A percentile compares a stretch with the other conserved stretches of the same genome.
These are phyloP conservation scores for Fusarium humuli DNA, from an alignment of 2,329 filamentous ascomycete species.

Conservation along the genomic window DNA sequence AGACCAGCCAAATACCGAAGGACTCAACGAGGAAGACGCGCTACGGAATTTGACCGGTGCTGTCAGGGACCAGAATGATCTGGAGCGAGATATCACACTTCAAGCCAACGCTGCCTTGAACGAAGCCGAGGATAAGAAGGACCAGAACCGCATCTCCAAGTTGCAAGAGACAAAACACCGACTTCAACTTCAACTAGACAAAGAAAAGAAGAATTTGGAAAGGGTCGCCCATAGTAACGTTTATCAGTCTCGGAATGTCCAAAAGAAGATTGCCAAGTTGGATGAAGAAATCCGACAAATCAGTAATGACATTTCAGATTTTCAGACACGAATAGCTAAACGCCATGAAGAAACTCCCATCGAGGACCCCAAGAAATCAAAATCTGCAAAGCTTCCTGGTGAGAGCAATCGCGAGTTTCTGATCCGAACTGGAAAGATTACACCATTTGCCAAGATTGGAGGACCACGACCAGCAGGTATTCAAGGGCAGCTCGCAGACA, in stretches of 20 bases:
- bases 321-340: conserved; percentile 82
- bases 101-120: conserved; percentile 70
- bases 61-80: conserved; percentile 86
- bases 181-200: conserved; percentile 73
- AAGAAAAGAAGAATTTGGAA: conserved; percentile 60
- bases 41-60: conserved; percentile 73
- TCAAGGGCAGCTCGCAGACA: conserved; percentile 78
- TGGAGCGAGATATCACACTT: conserved; percentile 84
- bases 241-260: conserved; percentile 67
- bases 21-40: conserved; percentile 68
- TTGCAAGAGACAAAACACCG: conserved; percentile 66
- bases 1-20: conserved; percentile 35
- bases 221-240: conserved; percentile 57
- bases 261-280: conserved; percentile 74
- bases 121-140: conserved; percentile 72
- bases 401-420: conserved; percentile 90
- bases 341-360: conserved; percentile 69
- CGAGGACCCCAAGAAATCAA: conserved; percentile 57
- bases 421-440: conserved; percentile 97
- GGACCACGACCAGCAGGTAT: conserved; percentile 70
- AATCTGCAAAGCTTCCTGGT: conserved; percentile 74
- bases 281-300: conserved; percentile 73
- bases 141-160: conserved; percentile 71
- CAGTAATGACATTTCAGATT: conserved; percentile 80
- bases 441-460: conserved; percentile 87